Conservation (phyloP, 352 stramenopile species). For the Phytophthora ramorum region DNA sequence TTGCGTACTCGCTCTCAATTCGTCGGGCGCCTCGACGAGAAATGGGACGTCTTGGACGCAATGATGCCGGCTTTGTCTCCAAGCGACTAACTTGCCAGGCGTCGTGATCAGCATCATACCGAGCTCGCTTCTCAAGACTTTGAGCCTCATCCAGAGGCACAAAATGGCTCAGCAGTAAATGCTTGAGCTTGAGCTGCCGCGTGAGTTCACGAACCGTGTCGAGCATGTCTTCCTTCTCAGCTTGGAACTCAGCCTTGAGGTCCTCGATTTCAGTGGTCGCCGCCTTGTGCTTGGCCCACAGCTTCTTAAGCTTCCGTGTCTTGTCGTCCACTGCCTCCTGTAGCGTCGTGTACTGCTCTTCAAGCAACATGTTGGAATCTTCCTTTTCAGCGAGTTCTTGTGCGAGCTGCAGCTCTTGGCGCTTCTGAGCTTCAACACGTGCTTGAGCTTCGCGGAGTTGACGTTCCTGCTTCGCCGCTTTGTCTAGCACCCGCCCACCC, state of each 20-base stretch:
- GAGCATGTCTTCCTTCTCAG: conserved; percentile 95
- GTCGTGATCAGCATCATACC: conserved; percentile 91
- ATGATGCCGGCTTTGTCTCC: conserved; percentile 62
- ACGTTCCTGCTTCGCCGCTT: conserved; percentile 94
- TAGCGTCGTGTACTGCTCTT: conserved; percentile 92
- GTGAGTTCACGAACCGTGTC: conserved; percentile 95
- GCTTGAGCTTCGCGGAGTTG: conserved; percentile 91
- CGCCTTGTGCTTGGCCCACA: conserved; percentile 94
- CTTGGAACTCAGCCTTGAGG: conserved; percentile 93
- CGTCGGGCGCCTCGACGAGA: conserved; percentile 68
- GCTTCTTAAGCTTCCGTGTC: conserved; percentile 96
- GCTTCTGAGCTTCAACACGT: conserved; percentile 88
- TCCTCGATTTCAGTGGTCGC: conserved; percentile 92
- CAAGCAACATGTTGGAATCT: conserved; percentile 92
- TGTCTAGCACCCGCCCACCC: conserved; percentile 95
- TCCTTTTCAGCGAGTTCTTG: conserved; percentile 94
- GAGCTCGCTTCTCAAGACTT: conserved; percentile 80
- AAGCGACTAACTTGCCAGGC: conserved; percentile 87
- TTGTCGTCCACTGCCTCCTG: conserved; percentile 95
- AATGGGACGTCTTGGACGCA: conserved; percentile 67
- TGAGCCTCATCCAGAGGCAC: conserved; percentile 75
- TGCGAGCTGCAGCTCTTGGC: conserved; percentile 83
- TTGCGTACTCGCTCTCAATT: conserved; percentile 93
- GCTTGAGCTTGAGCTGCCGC: conserved; percentile 95
- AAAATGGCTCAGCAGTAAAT: conserved; percentile 92